phyloP scores from a whole-genome alignment of 805 yeast species.

The Tetrapisispora taiwanensis region DNA sequence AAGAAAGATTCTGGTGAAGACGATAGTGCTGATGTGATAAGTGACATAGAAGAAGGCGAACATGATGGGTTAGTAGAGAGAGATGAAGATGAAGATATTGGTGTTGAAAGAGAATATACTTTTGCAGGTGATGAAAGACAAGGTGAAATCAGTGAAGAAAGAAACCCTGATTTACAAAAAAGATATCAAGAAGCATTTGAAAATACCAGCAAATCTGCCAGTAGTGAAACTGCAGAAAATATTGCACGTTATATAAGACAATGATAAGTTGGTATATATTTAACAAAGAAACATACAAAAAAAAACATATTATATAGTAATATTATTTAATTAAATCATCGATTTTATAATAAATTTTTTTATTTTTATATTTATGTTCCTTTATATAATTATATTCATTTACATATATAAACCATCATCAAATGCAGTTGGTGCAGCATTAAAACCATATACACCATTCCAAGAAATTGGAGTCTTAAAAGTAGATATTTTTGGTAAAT shows the following conservation, averaged over 20 bases:
- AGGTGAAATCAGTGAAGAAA: slow-evolving; percentile 44
- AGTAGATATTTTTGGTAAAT: slow-evolving; percentile 13
- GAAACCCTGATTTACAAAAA: slow-evolving; percentile 42
- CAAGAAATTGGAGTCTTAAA: slow-evolving; percentile 65
- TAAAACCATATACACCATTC: slow-evolving; percentile 75
- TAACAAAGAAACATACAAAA: not conserved
- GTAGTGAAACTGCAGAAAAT: slow-evolving; percentile 59
- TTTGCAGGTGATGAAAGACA: slow-evolving; percentile 56
- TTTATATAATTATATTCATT: not conserved
- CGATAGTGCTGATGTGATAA: slow-evolving; percentile 44
- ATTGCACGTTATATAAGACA: slow-evolving; percentile 57
- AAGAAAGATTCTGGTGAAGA: slow-evolving; percentile 30
- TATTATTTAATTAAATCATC: not conserved
- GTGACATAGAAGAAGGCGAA: slow-evolving; percentile 34
- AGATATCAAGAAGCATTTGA: slow-evolving; percentile 70
- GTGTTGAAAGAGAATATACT: slow-evolving; percentile 56
- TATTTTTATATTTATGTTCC: no score
- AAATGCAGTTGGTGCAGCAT: slow-evolving; percentile 52
- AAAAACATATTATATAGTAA: not conserved
- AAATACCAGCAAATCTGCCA: slow-evolving; percentile 47
- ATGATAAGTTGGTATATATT: slow-evolving; percentile 7
- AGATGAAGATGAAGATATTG: slow-evolving; percentile 47
- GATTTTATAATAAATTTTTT: no score
- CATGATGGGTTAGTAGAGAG: slow-evolving; percentile 33
- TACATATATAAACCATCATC: slow-evolving; percentile 60